A percentile compares a stretch with the other conserved stretches of the same genome.
These are phyloP conservation scores for Echeveria elegans DNA, from an alignment of 164 flowering plant genomes.

Conservation along the genomic window DNA sequence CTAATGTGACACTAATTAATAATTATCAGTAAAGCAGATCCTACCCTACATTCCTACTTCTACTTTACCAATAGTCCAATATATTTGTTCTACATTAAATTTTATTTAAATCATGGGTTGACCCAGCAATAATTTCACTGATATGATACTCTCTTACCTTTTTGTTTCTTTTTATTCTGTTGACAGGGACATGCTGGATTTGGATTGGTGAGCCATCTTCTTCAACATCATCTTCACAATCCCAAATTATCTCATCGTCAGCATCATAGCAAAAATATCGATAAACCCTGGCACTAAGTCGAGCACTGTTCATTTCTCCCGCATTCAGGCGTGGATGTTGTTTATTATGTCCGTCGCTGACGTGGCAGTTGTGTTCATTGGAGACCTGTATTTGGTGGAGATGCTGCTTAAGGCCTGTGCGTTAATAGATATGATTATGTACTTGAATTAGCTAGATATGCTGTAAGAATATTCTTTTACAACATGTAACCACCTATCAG, in stretches of 20 bases:
- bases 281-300: too few relatives aligned
- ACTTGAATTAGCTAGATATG: too few relatives aligned
- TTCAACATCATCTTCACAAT: neutral
- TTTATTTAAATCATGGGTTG: neutral
- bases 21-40: neutral
- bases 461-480: too few relatives aligned
- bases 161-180: neutral
- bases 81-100: neutral
- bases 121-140: slow-evolving; percentile 7
- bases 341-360: too few relatives aligned
- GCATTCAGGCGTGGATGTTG: too few relatives aligned
- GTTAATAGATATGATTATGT: too few relatives aligned
- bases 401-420: too few relatives aligned
- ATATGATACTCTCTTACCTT: neutral
- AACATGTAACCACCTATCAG: too few relatives aligned
- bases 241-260: neutral
- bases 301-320: too few relatives aligned
- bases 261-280: neutral
- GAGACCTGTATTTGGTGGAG: too few relatives aligned
- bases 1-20: neutral
- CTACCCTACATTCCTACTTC: neutral
- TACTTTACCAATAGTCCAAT: slow-evolving; percentile 4
- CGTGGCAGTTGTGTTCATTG: too few relatives aligned
- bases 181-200: neutral
- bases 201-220: slow-evolving; percentile 2